Base-by-base conservation (phyloP, 2,329 filamentous ascomycete genomes). In the Penicillium sp. region DNA sequence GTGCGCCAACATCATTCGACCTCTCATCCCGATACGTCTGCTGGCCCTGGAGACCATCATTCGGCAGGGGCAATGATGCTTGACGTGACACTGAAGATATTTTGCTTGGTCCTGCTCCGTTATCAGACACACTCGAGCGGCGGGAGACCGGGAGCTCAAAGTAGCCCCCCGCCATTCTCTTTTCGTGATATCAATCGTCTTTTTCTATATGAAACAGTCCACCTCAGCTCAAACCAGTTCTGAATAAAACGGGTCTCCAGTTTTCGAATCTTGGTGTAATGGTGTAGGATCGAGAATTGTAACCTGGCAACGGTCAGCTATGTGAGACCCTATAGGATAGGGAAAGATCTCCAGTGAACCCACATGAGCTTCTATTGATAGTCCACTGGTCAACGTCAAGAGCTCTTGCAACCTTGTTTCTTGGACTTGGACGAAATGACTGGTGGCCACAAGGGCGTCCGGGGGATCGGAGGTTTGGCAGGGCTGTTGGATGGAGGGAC, bases 151-250 rank as follows among this genome's bases (percentile, higher is more conserved):
- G 70, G 49, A 71, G 63, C 57, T 73, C 66, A 59, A 72, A 72
- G 60, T 71, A 73, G 44, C 70, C 69, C 56, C 70, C 69, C 49
- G 64, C 71, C 71, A 73, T 73, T 59, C 46, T 61, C 53, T 58
- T 52, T 31, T 26, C 16, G 21, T 46, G 39, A 24, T 48, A n/a
- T 39, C 13, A 16, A n/a, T 31, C 26, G 9, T 14, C 3, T 35
- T 41, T 35, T 6, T 43, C 5, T 48, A 27, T 21, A 29, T 14
- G 19, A 19, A 24, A 27, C 43, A 45, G 11, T 45, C 13, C 45
- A n/a, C 22, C 19, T 47, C 44, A 47, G 44, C 24, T 31, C 44
- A n/a, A 47, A 47, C n/a, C 16, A 37, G 10, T n/a, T 14, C 8
- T 26, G 39, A 21, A 16, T n/a, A 21, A 21, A 45, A 33, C 14